Percentiles rank a stretch among this genome's conserved stretches.
These are phyloP conservation scores for Turnera subulata DNA, from an alignment of 345 rosid species.

Conservation along the genomic window DNA sequence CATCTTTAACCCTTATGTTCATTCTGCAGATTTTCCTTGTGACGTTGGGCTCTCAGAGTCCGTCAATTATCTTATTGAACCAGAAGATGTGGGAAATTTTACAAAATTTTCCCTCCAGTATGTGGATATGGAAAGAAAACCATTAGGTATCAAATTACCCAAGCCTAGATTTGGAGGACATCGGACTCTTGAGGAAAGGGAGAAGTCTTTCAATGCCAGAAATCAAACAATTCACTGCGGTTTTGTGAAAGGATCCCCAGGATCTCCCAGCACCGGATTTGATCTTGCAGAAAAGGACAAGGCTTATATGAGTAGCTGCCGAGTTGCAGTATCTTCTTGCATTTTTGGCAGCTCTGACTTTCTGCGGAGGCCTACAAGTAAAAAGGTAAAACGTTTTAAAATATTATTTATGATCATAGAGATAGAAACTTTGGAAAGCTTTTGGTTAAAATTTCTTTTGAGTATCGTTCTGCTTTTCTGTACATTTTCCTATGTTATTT, in stretches of 20 bases:
- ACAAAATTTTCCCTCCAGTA: constrained; percentile 52
- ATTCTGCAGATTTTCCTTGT: constrained; percentile 65
- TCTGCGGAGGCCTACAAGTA: constrained; percentile 77
- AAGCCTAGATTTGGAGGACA: constrained; percentile 79
- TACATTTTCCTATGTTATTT: too few relatives aligned
- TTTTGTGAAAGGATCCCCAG: constrained; percentile 58
- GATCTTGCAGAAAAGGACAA: constrained; percentile 63
- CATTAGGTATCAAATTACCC: constrained; percentile 19
- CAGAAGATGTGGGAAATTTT: constrained; percentile 42
- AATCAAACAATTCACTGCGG: constrained; percentile 84
- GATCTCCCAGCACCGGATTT: constrained; percentile 48
- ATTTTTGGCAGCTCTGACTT: constrained; percentile 94
- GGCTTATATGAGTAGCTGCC: constrained; percentile 67
- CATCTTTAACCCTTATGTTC: constrained; percentile 6
- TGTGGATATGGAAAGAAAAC: constrained; percentile 43
- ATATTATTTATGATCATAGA: too few relatives aligned
- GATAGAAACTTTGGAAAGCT: too few relatives aligned
- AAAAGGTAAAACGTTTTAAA: constrained; percentile 36
- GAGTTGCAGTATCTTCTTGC: constrained; percentile 82
- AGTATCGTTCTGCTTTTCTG: too few relatives aligned
- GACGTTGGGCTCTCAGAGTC: constrained; percentile 47
- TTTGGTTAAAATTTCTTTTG: too few relatives aligned
- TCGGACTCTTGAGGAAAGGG: constrained; percentile 71
- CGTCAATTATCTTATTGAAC: constrained; percentile 50
- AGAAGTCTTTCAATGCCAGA: constrained; percentile 54